These are phyloP conservation scores for Hibiscus trionum DNA, from an alignment of 345 rosid species.

Conservation along the genomic window DNA sequence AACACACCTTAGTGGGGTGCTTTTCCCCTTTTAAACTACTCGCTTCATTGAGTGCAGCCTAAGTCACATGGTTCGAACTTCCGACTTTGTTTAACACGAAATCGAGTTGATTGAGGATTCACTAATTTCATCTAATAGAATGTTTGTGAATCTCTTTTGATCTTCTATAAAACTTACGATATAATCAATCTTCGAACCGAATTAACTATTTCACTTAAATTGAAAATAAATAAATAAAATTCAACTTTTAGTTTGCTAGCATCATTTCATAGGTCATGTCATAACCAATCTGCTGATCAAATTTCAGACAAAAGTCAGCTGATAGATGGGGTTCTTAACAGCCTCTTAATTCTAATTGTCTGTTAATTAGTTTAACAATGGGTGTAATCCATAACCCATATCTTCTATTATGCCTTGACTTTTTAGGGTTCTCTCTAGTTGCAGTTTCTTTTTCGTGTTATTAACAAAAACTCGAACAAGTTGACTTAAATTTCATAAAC, in stretches of 20 bases:
- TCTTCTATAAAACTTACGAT: too few relatives aligned
- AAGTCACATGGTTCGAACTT: conserved; percentile 19
- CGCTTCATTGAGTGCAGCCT: conserved; percentile 13
- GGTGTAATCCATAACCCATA: background rate
- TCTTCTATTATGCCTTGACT: background rate
- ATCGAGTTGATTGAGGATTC: too few relatives aligned
- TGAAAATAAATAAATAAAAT: too few relatives aligned
- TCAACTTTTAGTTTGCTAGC: background rate
- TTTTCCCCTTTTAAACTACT: conserved; percentile 20
- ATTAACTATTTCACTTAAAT: too few relatives aligned
- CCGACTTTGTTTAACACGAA: too few relatives aligned
- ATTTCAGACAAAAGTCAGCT: background rate
- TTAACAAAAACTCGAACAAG: too few relatives aligned
- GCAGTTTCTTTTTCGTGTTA: background rate
- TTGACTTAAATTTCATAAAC: too few relatives aligned
- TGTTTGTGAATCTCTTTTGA: too few relatives aligned
- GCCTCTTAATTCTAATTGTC: background rate
- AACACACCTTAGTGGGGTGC: conserved; percentile 20
- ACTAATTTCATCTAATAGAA: too few relatives aligned
- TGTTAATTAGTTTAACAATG: conserved; percentile 7
- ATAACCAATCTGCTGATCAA: background rate
- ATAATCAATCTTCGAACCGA: too few relatives aligned
- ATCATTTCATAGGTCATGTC: background rate
- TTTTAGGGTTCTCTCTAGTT: background rate
- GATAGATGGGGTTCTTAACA: background rate